Percentiles rank a stretch among this genome's conserved stretches.
Conservation (phyloP, 306 rosid genomes). For the Acacia confusa region DNA sequence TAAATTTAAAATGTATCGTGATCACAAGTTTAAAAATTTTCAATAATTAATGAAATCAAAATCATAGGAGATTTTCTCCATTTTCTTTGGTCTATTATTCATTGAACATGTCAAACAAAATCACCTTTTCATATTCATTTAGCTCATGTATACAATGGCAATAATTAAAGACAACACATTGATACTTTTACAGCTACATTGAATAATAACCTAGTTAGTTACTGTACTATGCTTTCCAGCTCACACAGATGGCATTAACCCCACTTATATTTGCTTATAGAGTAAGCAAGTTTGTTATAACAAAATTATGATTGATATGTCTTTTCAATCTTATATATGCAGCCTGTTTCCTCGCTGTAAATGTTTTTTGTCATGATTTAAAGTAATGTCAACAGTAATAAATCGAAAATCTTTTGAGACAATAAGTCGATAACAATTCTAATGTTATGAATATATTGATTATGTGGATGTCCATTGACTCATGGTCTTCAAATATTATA, state of each 20-base stretch:
- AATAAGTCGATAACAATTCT: too few species aligned
- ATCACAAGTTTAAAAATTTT: neutral
- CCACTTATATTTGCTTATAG: conserved; percentile 6
- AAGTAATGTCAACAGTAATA: neutral
- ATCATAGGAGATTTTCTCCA: neutral
- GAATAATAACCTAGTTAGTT: neutral
- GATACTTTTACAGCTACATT: neutral
- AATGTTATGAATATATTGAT: too few species aligned
- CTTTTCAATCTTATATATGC: neutral
- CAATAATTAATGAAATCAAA: neutral
- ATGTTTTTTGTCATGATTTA: neutral
- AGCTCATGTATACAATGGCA: neutral
- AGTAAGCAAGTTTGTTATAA: conserved; percentile 13
- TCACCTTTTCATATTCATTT: neutral
- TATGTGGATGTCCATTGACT: too few species aligned
- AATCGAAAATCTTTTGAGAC: neutral
- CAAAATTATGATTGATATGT: neutral
- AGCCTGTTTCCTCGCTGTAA: neutral
- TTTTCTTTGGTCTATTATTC: too few species aligned
- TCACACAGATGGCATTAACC: neutral
- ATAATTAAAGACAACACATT: neutral
- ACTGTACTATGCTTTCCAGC: neutral
- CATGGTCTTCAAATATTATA: too few species aligned
- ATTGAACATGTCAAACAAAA: neutral
- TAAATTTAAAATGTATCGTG: neutral